Percentiles rank a stretch among this genome's conserved stretches.
Evolutionary conservation across 2,329 filamentous ascomycete species (phyloP).

Genomic region (Nemania sp.): DNA sequence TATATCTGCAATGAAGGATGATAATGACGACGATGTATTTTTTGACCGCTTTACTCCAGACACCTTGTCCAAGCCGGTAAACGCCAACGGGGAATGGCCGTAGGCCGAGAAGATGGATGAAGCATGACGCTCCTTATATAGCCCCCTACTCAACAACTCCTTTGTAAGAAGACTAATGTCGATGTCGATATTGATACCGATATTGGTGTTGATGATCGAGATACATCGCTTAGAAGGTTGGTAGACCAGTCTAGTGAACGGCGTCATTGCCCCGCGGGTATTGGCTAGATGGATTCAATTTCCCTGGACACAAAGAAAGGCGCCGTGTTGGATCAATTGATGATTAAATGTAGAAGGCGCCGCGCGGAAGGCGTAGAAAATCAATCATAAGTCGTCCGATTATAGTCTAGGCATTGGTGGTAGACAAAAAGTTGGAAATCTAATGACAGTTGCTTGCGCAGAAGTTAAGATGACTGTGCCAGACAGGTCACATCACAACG

Average conservation of each 20-base stretch:
- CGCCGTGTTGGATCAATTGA: conserved; percentile 23
- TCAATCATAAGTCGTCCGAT: conserved; percentile 16
- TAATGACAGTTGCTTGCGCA: conserved; percentile 8
- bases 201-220: conserved; percentile 1
- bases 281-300: conserved; percentile 15
- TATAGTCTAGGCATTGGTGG: conserved; percentile 3
- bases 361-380: conserved; percentile 19
- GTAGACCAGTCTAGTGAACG: conserved; percentile 6
- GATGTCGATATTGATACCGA: conserved; percentile 1
- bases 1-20: conserved; percentile 21
- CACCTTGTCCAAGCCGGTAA: conserved; percentile 34
- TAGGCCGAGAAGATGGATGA: conserved; percentile 20
- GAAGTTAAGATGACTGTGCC: conserved; percentile 21
- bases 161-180: conserved; percentile 13
- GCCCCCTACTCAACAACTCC: too few relatives aligned
- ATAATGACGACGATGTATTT: conserved; percentile 20
- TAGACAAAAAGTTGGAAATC: conserved; percentile 12
- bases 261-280: conserved; percentile 6
- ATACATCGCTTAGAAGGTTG: conserved; percentile 11
- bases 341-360: conserved; percentile 29
- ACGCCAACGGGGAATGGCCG: conserved; percentile 29
- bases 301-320: conserved; percentile 27
- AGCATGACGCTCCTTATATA: too few relatives aligned
- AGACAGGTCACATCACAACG: conserved; percentile 67
- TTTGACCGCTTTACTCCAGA: conserved; percentile 30